Evolutionary conservation across 1,139 yeast genomes (phyloP), one percentile per base, ranked within the genome.

Genomic region (Kodamaea ohmeri): DNA sequence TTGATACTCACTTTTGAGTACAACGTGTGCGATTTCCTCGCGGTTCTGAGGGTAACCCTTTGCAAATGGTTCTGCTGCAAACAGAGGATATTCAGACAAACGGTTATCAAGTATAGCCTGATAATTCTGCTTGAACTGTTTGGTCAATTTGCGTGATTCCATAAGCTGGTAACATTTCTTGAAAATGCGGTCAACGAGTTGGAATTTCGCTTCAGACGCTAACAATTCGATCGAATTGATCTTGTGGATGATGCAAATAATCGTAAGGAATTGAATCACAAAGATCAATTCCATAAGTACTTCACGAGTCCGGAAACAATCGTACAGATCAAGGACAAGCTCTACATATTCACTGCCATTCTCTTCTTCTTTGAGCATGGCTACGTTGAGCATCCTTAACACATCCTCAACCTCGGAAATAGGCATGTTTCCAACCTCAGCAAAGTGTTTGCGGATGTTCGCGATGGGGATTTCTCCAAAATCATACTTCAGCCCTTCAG

Each of bases 401-500:
- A 71, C 48, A 11, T 58, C 61, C 6, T 65, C 63, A 6, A 71
- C 46, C 11, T 61, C 46, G 4, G 24, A 11, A 33, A 24, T 24
- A 38, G 47, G 28, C 56, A 50, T 25, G 58, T 47, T 5, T 50
- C 45, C 44, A 32, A 40, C 47, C 0, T 52, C 48, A 1, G 63
- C 44, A 36, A 71, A 70, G 29, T 56, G 63, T 4, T 43, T 49
- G 31, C 63, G 63, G 14, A 83, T 66, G 3, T 53, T 51, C 0
- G 46, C 36, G 34, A 81, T 45, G 1, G 81, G 71, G 2, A 92
- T 53, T 56, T 92, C 97, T 6, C 83, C 96, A 50, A 86, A 83
- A 56, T 92, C 97, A 55, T 68, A 78, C 37, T 74, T 76, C 1
- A 96, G 86, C 0, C 90, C 90, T 9, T 71, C 71, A 42, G 68